Percentiles rank a stretch among this genome's conserved stretches.
Evolutionary conservation across 192 early-diverging fungal species (phyloP).

Genomic region (Backusella sp.): DNA sequence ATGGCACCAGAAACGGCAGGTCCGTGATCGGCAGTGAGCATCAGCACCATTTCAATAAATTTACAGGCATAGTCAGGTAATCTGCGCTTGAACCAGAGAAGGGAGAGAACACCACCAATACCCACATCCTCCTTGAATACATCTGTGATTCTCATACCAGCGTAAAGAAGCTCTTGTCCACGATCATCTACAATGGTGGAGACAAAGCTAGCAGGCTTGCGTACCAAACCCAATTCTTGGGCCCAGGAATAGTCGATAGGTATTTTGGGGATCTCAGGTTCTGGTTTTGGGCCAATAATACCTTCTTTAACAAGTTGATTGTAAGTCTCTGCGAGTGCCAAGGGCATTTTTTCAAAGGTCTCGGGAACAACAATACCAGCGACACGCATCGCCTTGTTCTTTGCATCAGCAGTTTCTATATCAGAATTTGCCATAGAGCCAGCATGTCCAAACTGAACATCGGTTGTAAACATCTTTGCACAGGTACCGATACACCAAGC

Average conservation of each 20-base stretch:
- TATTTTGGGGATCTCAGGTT: slow-evolving; percentile 96
- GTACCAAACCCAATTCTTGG: slow-evolving; percentile 94
- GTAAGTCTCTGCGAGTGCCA: slow-evolving; percentile 76
- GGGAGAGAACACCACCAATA: slow-evolving; percentile 93
- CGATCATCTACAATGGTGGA: slow-evolving; percentile 99
- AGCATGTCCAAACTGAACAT: slow-evolving; percentile 99
- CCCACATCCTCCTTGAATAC: slow-evolving; percentile 99
- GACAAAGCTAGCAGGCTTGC: slow-evolving; percentile 97
- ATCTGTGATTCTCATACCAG: slow-evolving; percentile 97
- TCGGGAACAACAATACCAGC: slow-evolving; percentile 91
- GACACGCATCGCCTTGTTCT: slow-evolving; percentile 82
- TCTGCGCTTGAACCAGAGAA: slow-evolving; percentile 98
- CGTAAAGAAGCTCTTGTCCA: slow-evolving; percentile 97
- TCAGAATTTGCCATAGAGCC: slow-evolving; percentile 95
- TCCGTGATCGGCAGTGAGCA: slow-evolving; percentile 98
- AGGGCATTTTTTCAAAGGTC: slow-evolving; percentile 93
- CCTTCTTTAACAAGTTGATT: slow-evolving; percentile 70
- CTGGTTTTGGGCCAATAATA: slow-evolving; percentile 65
- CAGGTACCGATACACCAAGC: slow-evolving; percentile 99
- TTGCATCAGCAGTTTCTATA: slow-evolving; percentile 94
- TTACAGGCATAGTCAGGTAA: slow-evolving; percentile 92
- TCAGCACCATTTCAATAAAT: slow-evolving; percentile 99
- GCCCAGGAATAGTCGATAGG: slow-evolving; percentile 99
- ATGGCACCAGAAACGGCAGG: slow-evolving; percentile 94
- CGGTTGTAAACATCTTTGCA: slow-evolving; percentile 99